Percentiles rank a stretch among this genome's conserved stretches.
phyloP scores from a whole-genome alignment of 176 grass and related monocot genomes.

The Melocanna baccifera region DNA sequence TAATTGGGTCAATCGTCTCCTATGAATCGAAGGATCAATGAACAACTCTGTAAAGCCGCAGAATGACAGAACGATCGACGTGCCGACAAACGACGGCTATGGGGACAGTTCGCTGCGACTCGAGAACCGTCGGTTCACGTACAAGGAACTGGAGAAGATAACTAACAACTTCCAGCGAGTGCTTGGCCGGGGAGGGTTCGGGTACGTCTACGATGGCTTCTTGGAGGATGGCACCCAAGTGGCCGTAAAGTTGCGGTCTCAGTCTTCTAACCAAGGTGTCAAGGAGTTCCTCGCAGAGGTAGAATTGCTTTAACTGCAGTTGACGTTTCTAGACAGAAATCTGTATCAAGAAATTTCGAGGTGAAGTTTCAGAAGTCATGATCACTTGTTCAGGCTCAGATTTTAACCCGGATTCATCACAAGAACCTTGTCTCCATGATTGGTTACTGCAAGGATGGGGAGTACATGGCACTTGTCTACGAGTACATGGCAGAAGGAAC shows the following conservation, averaged over 20 bases:
- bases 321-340: background rate
- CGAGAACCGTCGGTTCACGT: conserved; percentile 54
- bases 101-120: background rate
- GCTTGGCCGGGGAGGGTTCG: conserved; percentile 64
- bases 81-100: background rate
- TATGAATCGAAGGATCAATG: background rate
- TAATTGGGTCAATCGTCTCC: background rate
- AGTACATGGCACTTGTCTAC: conserved; percentile 60
- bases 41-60: background rate
- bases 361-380: background rate
- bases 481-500: conserved; percentile 75
- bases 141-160: conserved; percentile 43
- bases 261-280: conserved; percentile 45
- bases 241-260: conserved; percentile 52
- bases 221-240: conserved; percentile 57
- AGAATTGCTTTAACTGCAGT: background rate
- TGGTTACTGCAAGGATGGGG: conserved; percentile 69
- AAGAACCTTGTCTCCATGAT: conserved; percentile 57
- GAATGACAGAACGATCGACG: background rate
- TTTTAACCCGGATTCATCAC: conserved; percentile 60
- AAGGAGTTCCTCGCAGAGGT: conserved; percentile 70
- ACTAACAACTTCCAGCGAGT: conserved; percentile 53
- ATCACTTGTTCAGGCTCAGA: conserved; percentile 43
- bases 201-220: conserved; percentile 49
- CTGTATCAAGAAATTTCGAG: background rate